These are phyloP conservation scores for Saccharomycopsis olivae DNA, from an alignment of 805 yeast genomes.

Conservation along the genomic window DNA sequence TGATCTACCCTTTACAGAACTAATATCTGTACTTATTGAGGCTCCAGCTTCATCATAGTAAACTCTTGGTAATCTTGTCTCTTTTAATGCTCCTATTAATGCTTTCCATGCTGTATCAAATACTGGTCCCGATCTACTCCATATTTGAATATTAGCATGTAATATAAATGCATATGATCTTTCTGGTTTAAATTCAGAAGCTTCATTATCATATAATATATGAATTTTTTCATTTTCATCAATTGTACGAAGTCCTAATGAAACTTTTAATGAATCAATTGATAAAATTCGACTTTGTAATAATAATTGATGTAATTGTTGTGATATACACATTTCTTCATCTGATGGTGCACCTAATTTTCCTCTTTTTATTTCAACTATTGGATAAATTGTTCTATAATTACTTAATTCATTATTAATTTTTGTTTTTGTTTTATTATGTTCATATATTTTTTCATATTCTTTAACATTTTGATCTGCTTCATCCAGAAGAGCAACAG, in stretches of 20 bases:
- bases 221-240: conserved; percentile 39
- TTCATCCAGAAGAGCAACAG: conserved; percentile 31
- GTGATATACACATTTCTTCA: conserved; percentile 73
- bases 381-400: conserved; percentile 48
- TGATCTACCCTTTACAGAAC: conserved; percentile 29
- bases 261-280: conserved; percentile 43
- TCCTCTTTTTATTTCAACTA: conserved; percentile 69
- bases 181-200: conserved; percentile 27
- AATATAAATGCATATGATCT: conserved; percentile 47
- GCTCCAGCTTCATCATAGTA: conserved; percentile 53
- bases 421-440: conserved; percentile 20
- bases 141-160: conserved; percentile 64
- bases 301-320: conserved; percentile 49
- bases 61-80: conserved; percentile 54
- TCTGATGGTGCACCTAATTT: conserved; percentile 71
- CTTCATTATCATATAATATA: conserved; percentile 29
- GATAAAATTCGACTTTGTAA: conserved; percentile 45
- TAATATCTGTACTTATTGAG: conserved; percentile 6
- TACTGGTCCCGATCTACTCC: conserved; percentile 73
- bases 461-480: conserved; percentile 33
- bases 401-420: conserved; percentile 22
- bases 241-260: conserved; percentile 40
- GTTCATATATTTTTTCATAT: conserved; percentile 27
- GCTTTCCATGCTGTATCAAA: conserved; percentile 70
- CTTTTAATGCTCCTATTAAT: conserved; percentile 48